A percentile compares a stretch with the other conserved stretches of the same genome.
Conservation (phyloP, 331 rosid species). For the Ulmus americana region DNA sequence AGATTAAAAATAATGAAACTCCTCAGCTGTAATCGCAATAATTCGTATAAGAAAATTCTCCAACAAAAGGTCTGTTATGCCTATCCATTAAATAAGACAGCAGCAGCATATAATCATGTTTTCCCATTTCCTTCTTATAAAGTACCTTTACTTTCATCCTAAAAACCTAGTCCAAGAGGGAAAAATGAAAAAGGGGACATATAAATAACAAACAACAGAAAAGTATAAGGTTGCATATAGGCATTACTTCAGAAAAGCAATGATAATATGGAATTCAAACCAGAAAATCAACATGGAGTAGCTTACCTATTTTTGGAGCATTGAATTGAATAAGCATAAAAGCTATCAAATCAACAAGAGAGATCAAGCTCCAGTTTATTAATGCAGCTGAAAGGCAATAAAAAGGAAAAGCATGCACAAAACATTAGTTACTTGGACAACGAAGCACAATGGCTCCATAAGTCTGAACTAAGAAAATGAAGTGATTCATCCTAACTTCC, state of each 20-base stretch:
- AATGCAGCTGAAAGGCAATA: slow-evolving; percentile 66
- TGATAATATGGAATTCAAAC: slow-evolving; percentile 15
- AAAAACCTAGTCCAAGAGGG: neutral
- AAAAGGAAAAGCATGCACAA: slow-evolving; percentile 9
- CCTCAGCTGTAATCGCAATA: neutral
- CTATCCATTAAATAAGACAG: neutral
- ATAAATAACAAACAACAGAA: neutral
- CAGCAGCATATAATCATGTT: neutral
- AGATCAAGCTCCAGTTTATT: slow-evolving; percentile 80
- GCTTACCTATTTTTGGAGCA: slow-evolving; percentile 59
- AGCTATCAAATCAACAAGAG: slow-evolving; percentile 66
- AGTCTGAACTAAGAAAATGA: neutral
- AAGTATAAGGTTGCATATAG: slow-evolving; percentile 15
- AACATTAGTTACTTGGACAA: slow-evolving; percentile 18
- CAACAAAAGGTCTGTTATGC: neutral
- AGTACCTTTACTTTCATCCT: slow-evolving; percentile 4
- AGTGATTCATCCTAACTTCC: neutral
- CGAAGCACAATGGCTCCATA: slow-evolving; percentile 16
- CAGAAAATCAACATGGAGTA: slow-evolving; percentile 14
- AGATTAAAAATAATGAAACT: neutral
- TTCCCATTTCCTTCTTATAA: slow-evolving; percentile 1
- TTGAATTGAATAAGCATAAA: slow-evolving; percentile 67
- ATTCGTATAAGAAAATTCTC: neutral
- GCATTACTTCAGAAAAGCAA: slow-evolving; percentile 10
- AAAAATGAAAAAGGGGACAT: neutral